A percentile compares a stretch with the other conserved stretches of the same genome.
Conservation (phyloP, 352 stramenopile genomes). For the Pythium dissimile region DNA sequence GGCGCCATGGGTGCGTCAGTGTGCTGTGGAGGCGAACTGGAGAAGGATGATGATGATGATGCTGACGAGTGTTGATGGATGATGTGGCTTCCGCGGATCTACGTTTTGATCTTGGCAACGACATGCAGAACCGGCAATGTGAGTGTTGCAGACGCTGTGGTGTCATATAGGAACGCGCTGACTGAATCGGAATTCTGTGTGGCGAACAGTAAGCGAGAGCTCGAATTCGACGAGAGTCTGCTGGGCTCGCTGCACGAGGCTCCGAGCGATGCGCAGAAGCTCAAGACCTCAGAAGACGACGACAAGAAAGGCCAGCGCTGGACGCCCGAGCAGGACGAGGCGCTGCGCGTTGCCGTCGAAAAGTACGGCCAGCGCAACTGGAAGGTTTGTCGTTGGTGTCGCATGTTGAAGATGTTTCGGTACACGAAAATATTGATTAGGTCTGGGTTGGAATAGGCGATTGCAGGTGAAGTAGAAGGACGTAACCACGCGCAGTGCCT, state of each 20-base stretch:
- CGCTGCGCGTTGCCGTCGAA: constrained; percentile 64
- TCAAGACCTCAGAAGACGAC: constrained; percentile 34
- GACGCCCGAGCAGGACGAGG: constrained; percentile 77
- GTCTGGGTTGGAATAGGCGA: constrained; percentile 17
- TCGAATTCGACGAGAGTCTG: constrained; percentile 27
- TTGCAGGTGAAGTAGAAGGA: constrained; percentile 36
- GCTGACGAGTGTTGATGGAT: too few species aligned
- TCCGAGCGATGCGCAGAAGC: constrained; percentile 49
- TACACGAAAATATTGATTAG: neutral
- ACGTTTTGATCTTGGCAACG: neutral
- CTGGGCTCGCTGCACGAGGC: constrained; percentile 46
- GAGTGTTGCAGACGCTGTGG: neutral
- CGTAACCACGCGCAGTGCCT: constrained; percentile 59
- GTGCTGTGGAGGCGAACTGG: neutral
- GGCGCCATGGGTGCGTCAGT: constrained; percentile 1
- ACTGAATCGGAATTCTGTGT: neutral
- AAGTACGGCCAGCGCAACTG: constrained; percentile 82
- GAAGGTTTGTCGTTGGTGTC: constrained; percentile 46
- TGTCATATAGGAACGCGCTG: neutral
- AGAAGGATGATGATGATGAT: neutral
- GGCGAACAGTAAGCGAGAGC: constrained; percentile 58
- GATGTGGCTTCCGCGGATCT: too few species aligned
- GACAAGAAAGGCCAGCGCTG: constrained; percentile 63
- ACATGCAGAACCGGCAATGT: constrained; percentile 8
- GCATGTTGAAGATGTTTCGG: neutral